phyloP scores from a whole-genome alignment of 176 grass and related monocot species.

The Phoenix dactylifera region DNA sequence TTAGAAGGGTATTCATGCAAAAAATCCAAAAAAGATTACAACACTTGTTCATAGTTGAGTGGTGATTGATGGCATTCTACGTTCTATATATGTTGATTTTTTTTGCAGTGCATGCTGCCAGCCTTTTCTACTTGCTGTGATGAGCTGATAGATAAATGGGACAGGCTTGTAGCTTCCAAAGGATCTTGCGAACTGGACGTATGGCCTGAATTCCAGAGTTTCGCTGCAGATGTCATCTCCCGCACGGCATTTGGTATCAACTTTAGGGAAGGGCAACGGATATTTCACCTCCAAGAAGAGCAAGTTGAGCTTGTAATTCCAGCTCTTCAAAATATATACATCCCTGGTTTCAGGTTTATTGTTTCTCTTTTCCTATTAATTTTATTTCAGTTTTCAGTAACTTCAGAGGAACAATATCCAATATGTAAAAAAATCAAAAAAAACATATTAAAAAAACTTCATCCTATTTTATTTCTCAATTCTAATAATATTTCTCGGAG shows the following conservation, averaged over 20 bases:
- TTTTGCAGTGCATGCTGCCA: slow-evolving; percentile 1
- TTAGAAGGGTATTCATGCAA: too few species aligned
- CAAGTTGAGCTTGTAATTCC: neutral
- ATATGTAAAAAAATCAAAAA: too few species aligned
- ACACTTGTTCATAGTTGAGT: too few species aligned
- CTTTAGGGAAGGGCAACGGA: neutral
- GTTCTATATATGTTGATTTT: neutral
- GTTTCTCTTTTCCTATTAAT: neutral
- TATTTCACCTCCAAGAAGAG: slow-evolving; percentile 5
- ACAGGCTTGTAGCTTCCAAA: neutral
- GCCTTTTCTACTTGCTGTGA: neutral
- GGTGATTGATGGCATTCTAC: too few species aligned
- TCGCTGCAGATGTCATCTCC: slow-evolving; percentile 2
- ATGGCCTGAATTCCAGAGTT: neutral
- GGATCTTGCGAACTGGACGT: slow-evolving; percentile 3
- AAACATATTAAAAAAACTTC: too few species aligned
- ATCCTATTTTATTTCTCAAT: too few species aligned
- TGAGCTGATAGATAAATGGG: slow-evolving; percentile 6
- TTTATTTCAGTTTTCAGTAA: neutral
- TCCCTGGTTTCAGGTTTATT: slow-evolving; percentile 1
- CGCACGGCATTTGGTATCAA: slow-evolving; percentile 1
- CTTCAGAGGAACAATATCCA: too few species aligned
- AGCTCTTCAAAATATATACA: too few species aligned
- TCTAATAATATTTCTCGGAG: too few species aligned
- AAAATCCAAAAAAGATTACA: too few species aligned